These are phyloP conservation scores for Nitzschia sp. DNA, from an alignment of 108 stramenopile genomes.

Conservation along the genomic window DNA sequence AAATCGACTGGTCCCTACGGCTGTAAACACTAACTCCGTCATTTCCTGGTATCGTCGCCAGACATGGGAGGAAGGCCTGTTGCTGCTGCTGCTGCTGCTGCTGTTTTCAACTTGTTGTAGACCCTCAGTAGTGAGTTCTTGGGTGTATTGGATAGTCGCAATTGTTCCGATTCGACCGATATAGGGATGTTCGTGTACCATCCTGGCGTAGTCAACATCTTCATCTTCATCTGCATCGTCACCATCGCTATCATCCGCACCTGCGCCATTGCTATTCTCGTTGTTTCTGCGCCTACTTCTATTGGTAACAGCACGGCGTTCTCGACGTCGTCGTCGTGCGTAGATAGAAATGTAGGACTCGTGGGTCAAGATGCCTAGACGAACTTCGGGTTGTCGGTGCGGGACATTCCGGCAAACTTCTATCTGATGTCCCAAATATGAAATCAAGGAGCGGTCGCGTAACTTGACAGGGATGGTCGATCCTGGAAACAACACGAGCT, in stretches of 20 bases:
- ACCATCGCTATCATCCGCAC: not conserved
- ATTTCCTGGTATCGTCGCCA: slow-evolving; percentile 40
- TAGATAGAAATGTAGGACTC: too few relatives aligned
- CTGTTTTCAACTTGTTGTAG: not conserved
- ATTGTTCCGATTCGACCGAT: slow-evolving; percentile 72
- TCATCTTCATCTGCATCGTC: not conserved
- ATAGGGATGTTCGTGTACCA: slow-evolving; percentile 45
- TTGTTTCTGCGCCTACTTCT: not conserved
- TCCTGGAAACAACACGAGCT: slow-evolving; percentile 74
- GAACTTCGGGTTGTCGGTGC: slow-evolving; percentile 33
- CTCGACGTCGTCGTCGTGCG: not conserved
- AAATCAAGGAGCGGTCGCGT: slow-evolving; percentile 53
- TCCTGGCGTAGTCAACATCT: not conserved
- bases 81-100: not conserved
- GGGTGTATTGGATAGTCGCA: slow-evolving; percentile 69
- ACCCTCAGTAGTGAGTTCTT: slow-evolving; percentile 41
- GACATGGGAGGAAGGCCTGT: slow-evolving; percentile 1
- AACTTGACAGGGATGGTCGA: slow-evolving; percentile 59
- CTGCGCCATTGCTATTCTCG: not conserved
- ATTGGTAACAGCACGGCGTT: slow-evolving; percentile 6
- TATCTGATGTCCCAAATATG: slow-evolving; percentile 64
- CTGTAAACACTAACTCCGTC: slow-evolving; percentile 57
- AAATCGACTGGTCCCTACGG: slow-evolving; percentile 65
- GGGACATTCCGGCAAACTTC: slow-evolving; percentile 48
- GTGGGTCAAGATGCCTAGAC: slow-evolving; percentile 40